These are phyloP conservation scores for Eimeria maxima DNA, from an alignment of 169 alveolate species.

Conservation along the genomic window DNA sequence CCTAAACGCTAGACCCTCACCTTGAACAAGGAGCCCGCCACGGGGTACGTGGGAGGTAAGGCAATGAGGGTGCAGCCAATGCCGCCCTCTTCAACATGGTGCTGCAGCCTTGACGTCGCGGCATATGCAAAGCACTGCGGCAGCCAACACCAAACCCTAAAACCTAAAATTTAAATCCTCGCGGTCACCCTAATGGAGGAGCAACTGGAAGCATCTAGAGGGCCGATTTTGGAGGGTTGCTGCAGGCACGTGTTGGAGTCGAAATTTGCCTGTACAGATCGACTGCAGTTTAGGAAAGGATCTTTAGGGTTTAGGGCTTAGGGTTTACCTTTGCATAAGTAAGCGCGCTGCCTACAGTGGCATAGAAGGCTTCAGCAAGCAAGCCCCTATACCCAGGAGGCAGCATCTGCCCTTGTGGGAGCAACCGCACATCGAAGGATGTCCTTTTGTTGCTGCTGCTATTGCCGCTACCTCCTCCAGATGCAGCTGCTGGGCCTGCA, in stretches of 20 bases:
- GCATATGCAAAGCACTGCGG: slow-evolving; percentile 59
- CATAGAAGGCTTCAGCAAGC: slow-evolving; percentile 77
- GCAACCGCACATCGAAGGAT: slow-evolving; percentile 79
- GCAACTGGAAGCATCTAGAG: not conserved
- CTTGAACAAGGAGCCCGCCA: slow-evolving; percentile 40
- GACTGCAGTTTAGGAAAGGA: not conserved
- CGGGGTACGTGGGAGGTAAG: slow-evolving; percentile 44
- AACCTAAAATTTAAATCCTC: slow-evolving; percentile 15
- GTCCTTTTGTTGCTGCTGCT: slow-evolving; percentile 70
- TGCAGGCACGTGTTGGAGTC: not conserved
- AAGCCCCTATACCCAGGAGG: slow-evolving; percentile 19
- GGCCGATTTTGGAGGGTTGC: too few relatives aligned
- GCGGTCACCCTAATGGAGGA: not conserved
- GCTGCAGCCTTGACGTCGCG: slow-evolving; percentile 37
- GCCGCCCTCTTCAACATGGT: slow-evolving; percentile 59
- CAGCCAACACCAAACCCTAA: slow-evolving; percentile 38
- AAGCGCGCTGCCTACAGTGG: slow-evolving; percentile 42
- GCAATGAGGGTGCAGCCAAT: slow-evolving; percentile 68
- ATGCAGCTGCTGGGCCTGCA: slow-evolving; percentile 44
- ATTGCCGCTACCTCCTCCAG: slow-evolving; percentile 3
- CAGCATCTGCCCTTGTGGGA: slow-evolving; percentile 77
- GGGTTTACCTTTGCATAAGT: slow-evolving; percentile 64
- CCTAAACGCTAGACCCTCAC: slow-evolving; percentile 14
- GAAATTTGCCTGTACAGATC: not conserved
- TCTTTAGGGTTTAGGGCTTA: slow-evolving; percentile 32